These are phyloP conservation scores for Arabidopsis arenosa DNA, from an alignment of 345 rosid species.

Conservation along the genomic window DNA sequence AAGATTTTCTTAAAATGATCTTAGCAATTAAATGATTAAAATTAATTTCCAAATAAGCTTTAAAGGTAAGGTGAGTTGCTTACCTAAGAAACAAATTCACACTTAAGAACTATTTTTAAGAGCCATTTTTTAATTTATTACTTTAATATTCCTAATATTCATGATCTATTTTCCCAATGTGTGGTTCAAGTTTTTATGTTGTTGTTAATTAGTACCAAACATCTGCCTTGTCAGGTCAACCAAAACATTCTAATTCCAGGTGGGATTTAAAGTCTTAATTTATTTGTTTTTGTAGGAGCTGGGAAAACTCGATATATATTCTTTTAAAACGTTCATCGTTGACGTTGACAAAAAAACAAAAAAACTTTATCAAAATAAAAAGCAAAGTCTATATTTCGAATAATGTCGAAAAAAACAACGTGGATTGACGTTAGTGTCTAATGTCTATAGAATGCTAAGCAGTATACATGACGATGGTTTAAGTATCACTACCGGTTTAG, in stretches of 20 bases:
- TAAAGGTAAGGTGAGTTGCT: too few relatives aligned
- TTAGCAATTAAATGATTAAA: too few relatives aligned
- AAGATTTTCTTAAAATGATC: too few relatives aligned
- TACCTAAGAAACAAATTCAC: too few relatives aligned
- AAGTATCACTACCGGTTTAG: background rate
- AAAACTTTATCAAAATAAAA: background rate
- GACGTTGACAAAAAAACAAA: background rate
- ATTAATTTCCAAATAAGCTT: too few relatives aligned
- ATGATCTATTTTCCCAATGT: background rate
- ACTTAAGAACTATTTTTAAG: too few relatives aligned
- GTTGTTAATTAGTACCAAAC: background rate
- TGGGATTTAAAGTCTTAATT: conserved; percentile 23
- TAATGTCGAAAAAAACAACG: conserved; percentile 9
- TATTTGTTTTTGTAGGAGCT: background rate
- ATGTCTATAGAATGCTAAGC: background rate
- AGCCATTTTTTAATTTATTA: too few relatives aligned
- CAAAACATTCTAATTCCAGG: conserved; percentile 10
- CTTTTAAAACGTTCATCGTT: background rate
- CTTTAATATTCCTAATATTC: too few relatives aligned
- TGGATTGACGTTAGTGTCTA: conserved; percentile 29
- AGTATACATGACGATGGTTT: background rate
- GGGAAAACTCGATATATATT: background rate
- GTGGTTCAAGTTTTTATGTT: background rate
- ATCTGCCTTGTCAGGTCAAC: conserved; percentile 23
- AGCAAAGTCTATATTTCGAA: background rate